phyloP scores from a whole-genome alignment of 768 basidiomycete species.

The Lyophyllum shimeji region DNA sequence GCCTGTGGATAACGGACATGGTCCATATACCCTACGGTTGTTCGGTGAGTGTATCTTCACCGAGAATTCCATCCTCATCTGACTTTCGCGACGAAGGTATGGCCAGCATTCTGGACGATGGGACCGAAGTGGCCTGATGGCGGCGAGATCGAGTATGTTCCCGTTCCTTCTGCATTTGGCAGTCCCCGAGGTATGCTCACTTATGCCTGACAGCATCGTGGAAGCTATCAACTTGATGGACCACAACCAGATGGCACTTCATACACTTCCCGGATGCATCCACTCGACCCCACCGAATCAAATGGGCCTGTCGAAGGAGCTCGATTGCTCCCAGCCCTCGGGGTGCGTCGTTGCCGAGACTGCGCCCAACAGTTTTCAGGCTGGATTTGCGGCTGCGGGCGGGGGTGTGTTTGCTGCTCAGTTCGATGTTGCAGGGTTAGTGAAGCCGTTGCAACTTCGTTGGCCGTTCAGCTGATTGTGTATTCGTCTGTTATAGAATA shows the following conservation, averaged over 20 bases:
- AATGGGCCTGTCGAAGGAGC: slow-evolving; percentile 50
- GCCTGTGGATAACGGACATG: slow-evolving; percentile 44
- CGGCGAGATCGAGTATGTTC: slow-evolving; percentile 47
- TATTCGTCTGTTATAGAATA: slow-evolving; percentile 14
- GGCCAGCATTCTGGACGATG: slow-evolving; percentile 52
- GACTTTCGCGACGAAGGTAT: slow-evolving; percentile 29
- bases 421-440: slow-evolving; percentile 49
- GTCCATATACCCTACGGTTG: slow-evolving; percentile 52
- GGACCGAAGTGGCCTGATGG: slow-evolving; percentile 40
- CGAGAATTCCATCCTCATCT: neutral
- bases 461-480: neutral
- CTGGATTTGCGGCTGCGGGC: slow-evolving; percentile 62
- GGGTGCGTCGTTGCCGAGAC: slow-evolving; percentile 71
- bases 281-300: slow-evolving; percentile 36
- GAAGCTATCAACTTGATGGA: slow-evolving; percentile 78
- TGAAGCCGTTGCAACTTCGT: neutral
- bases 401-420: slow-evolving; percentile 81
- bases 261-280: slow-evolving; percentile 52
- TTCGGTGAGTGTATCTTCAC: slow-evolving; percentile 35
- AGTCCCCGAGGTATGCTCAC: slow-evolving; percentile 13
- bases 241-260: slow-evolving; percentile 77
- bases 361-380: slow-evolving; percentile 60
- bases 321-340: slow-evolving; percentile 54
- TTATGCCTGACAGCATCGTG: slow-evolving; percentile 52
- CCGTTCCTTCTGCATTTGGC: neutral